phyloP scores from a whole-genome alignment of 305 asterid species.

The Fraxinus velutina region DNA sequence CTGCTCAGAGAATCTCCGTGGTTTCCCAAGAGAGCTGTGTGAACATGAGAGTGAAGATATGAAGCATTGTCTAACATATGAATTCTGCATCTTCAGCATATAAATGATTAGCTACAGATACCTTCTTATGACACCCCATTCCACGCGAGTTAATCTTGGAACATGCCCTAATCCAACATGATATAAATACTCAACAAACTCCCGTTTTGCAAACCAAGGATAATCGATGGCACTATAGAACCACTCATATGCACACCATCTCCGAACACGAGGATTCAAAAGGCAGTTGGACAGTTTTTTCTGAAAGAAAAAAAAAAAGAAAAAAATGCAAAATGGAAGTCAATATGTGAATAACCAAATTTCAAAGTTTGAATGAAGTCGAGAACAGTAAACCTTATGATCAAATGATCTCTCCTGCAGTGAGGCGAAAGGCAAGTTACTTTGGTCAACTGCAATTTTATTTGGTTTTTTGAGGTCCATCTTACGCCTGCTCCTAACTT shows the following conservation, averaged over 20 bases:
- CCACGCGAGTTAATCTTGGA: conserved; percentile 89
- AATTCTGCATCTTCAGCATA: conserved; percentile 17
- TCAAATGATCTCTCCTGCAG: conserved; percentile 39
- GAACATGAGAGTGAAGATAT: conserved; percentile 5
- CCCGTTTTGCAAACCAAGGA: conserved; percentile 92
- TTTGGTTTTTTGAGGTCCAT: conserved; percentile 50
- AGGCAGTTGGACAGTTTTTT: conserved; percentile 41
- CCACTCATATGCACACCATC: conserved; percentile 95
- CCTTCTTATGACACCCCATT: conserved; percentile 99
- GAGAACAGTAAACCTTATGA: conserved; percentile 48
- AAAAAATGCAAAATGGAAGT: conserved; percentile 17
- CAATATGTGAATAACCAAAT: conserved; percentile 12
- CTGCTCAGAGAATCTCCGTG: conserved; percentile 87
- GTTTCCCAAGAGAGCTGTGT: conserved; percentile 90
- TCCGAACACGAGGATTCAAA: conserved; percentile 55
- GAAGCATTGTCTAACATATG: background rate
- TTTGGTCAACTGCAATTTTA: conserved; percentile 45
- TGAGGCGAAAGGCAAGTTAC: conserved; percentile 33
- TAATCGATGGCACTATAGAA: conserved; percentile 93
- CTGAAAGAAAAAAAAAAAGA: conserved; percentile 36
- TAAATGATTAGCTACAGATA: conserved; percentile 26
- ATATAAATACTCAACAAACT: conserved; percentile 82
- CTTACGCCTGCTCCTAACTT: conserved; percentile 81
- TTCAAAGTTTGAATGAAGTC: conserved; percentile 16
- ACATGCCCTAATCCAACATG: conserved; percentile 95